Evolutionary conservation across 2,329 filamentous ascomycete genomes (phyloP).

Genomic region (Alternaria arborescens): DNA sequence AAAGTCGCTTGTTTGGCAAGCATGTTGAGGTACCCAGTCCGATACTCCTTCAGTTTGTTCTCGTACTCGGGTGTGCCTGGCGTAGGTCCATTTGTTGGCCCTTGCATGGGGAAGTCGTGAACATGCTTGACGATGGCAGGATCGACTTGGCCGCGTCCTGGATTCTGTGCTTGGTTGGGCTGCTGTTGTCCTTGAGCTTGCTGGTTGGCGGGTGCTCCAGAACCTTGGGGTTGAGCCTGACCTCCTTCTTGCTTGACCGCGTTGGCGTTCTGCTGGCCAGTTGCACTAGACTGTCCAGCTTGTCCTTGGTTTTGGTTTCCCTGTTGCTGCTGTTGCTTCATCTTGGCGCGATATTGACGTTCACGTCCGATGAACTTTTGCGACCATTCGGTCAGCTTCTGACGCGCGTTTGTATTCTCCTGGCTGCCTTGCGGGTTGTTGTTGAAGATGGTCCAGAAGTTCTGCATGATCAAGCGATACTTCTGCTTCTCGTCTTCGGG

Average conservation of each 20-base stretch:
- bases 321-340: conserved; percentile 34
- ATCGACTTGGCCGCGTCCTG: conserved; percentile 28
- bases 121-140: conserved; percentile 50
- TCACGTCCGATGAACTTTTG: conserved; percentile 60
- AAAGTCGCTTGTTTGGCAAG: conserved; percentile 44
- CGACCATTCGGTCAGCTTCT: conserved; percentile 61
- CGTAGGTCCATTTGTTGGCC: conserved; percentile 39
- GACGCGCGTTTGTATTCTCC: conserved; percentile 60
- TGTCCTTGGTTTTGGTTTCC: conserved; percentile 31
- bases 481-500: conserved; percentile 64
- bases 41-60: conserved; percentile 47
- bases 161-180: conserved; percentile 20
- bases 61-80: conserved; percentile 49
- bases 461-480: conserved; percentile 63
- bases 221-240: conserved; percentile 15
- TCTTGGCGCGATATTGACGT: conserved; percentile 54
- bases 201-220: conserved; percentile 12
- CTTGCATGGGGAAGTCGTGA: conserved; percentile 43
- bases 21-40: conserved; percentile 46
- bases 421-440: conserved; percentile 57
- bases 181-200: conserved; percentile 24
- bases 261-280: conserved; percentile 44
- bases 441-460: conserved; percentile 63
- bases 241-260: conserved; percentile 32
- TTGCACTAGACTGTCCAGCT: conserved; percentile 34